A percentile compares a stretch with the other conserved stretches of the same genome.
Conservation (phyloP, 306 rosid genomes). For the Cucumis sativus region Cucumber_9930_V3 NC_026657.2:31374501-31375000, state of each 20-base stretch:
- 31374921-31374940: constrained; percentile 5
- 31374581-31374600: background rate
- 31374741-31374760: background rate
- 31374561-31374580: background rate
- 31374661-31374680: background rate
- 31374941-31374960: background rate
- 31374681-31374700: background rate
- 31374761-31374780: background rate
- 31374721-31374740: background rate
- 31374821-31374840: background rate
- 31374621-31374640: constrained; percentile 12
- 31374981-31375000: constrained; percentile 46
- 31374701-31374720: background rate
- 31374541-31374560: background rate
- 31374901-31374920: constrained; percentile 20
- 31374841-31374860: background rate
- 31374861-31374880: background rate
- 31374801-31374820: background rate
- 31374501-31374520: background rate
- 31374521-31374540: background rate
- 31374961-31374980: constrained; percentile 38
- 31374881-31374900: background rate
- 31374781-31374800: background rate
- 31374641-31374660: background rate
- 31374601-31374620: background rate